phyloP scores from a whole-genome alignment of 192 early-diverging fungal genomes.

The Coemansia sp. region DNA sequence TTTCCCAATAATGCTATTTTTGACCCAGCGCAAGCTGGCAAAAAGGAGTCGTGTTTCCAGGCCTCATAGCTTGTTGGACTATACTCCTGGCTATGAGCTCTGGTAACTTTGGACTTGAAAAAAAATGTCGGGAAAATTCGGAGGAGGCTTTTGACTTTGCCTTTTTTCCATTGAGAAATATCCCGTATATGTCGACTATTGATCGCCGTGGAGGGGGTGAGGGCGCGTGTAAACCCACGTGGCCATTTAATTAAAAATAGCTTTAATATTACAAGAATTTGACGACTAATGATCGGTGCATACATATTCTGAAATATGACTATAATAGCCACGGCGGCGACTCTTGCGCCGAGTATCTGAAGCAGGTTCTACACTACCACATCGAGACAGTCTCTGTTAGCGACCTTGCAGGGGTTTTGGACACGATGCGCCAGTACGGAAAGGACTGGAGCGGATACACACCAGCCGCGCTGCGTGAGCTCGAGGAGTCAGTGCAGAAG shows the following conservation, averaged over 20 bases:
- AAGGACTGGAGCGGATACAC: conserved; percentile 48
- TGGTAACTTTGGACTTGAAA: too few relatives aligned
- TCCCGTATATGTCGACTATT: neutral
- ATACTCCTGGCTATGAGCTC: too few relatives aligned
- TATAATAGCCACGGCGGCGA: conserved; percentile 50
- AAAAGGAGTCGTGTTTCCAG: too few relatives aligned
- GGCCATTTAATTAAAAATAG: neutral
- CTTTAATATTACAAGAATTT: neutral
- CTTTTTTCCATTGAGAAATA: neutral
- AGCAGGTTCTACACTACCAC: conserved; percentile 33
- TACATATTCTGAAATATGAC: neutral
- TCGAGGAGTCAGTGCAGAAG: conserved; percentile 34
- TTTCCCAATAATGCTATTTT: too few relatives aligned
- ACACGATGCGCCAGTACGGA: conserved; percentile 39
- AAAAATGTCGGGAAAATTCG: neutral
- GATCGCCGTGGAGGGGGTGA: neutral
- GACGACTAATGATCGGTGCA: conserved; percentile 1
- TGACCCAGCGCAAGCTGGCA: too few relatives aligned
- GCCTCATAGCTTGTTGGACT: too few relatives aligned
- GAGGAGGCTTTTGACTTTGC: neutral
- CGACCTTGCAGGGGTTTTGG: conserved; percentile 25
- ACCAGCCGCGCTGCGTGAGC: conserved; percentile 23
- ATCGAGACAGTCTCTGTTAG: conserved; percentile 33
- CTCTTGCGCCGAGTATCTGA: conserved; percentile 45
- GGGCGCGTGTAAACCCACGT: conserved; percentile 5